Percentiles rank a stretch among this genome's conserved stretches.
Conservation (phyloP, 2,329 filamentous ascomycete genomes). For the Saccharata proteae region DNA sequence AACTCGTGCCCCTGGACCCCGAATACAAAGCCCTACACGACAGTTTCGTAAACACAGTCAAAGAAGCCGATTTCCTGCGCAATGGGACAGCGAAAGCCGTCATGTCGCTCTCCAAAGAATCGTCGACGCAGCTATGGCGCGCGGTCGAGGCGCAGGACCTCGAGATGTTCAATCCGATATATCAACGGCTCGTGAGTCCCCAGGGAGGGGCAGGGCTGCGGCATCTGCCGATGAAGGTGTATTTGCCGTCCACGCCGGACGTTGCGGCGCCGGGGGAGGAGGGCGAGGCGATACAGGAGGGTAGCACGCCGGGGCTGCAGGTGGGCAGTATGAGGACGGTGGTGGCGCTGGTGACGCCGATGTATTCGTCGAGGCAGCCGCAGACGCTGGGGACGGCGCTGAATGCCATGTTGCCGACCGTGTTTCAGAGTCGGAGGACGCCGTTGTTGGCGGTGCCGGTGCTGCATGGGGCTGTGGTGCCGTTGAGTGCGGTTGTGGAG, state of each 20-base stretch:
- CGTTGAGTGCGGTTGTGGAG: constrained; percentile 66
- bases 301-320: background rate
- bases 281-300: background rate
- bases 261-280: background rate
- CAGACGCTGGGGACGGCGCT: constrained; percentile 69
- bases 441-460: constrained; percentile 74
- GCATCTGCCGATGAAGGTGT: constrained; percentile 79
- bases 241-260: constrained; percentile 49
- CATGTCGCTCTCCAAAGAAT: constrained; percentile 75
- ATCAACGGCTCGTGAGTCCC: constrained; percentile 63
- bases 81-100: constrained; percentile 83
- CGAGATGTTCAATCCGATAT: constrained; percentile 58
- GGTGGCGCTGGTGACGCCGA: constrained; percentile 58
- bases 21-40: constrained; percentile 48
- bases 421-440: constrained; percentile 81
- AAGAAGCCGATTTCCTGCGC: constrained; percentile 74
- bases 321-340: constrained; percentile 39
- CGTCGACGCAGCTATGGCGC: constrained; percentile 73
- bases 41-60: constrained; percentile 57
- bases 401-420: constrained; percentile 58
- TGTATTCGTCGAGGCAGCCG: constrained; percentile 34
- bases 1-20: constrained; percentile 45
- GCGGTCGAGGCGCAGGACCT: constrained; percentile 70
- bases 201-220: constrained; percentile 54
- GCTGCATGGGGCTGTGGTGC: constrained; percentile 73